These are phyloP conservation scores for Picochlorum sp. DNA, from an alignment of 139 green algal genomes.

Conservation along the genomic window DNA sequence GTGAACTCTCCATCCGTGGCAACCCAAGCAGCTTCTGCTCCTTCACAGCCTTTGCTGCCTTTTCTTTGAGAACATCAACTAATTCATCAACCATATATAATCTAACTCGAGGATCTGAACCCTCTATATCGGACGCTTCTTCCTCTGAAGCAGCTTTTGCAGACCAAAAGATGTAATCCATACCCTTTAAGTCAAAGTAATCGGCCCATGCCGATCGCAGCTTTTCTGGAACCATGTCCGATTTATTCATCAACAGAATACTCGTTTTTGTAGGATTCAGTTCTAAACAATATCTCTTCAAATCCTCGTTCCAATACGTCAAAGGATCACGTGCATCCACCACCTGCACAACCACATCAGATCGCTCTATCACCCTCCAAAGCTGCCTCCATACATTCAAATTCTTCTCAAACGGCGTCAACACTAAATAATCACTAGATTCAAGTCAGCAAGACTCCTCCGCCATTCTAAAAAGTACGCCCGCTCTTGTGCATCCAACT, in stretches of 20 bases:
- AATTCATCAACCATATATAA: conserved; percentile 43
- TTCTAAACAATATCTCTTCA: conserved; percentile 67
- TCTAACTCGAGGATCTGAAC: conserved; percentile 22
- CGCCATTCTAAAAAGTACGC: conserved; percentile 84
- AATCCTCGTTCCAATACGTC: conserved; percentile 78
- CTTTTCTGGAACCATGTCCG: conserved; percentile 77
- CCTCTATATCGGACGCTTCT: neutral
- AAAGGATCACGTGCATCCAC: conserved; percentile 91
- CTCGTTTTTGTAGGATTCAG: conserved; percentile 56
- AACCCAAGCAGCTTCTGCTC: conserved; percentile 13
- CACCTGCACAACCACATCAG: conserved; percentile 90
- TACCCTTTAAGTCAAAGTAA: conserved; percentile 65
- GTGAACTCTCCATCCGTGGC: conserved; percentile 6
- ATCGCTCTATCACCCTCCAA: conserved; percentile 94
- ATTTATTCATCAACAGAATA: conserved; percentile 96
- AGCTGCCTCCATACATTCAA: conserved; percentile 98
- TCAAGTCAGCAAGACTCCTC: conserved; percentile 71
- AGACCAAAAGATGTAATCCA: conserved; percentile 75
- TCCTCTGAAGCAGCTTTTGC: conserved; percentile 50
- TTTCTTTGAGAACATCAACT: conserved; percentile 24
- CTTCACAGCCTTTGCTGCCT: conserved; percentile 19
- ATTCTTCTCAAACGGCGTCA: conserved; percentile 99
- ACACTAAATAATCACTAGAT: conserved; percentile 72
- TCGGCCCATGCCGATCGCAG: conserved; percentile 68
- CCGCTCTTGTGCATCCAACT: conserved; percentile 73